Base-by-base conservation (phyloP, 2,329 filamentous ascomycete species). In the Sporothrix humicola region DNA sequence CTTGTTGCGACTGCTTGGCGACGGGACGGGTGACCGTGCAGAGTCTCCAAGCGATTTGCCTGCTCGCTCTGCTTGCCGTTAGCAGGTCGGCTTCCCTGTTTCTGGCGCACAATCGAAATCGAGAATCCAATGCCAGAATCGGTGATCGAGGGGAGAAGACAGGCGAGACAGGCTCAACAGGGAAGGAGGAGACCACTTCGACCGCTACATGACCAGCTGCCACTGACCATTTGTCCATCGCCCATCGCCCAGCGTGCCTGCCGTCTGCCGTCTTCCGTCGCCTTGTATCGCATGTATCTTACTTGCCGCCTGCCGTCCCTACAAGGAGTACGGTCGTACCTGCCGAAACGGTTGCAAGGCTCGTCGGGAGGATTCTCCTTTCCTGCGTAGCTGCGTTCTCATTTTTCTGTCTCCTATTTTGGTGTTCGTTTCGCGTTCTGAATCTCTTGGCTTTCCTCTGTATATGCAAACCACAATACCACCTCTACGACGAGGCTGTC, bases 31-130 rank as follows among this genome's bases (percentile, higher is more conserved):
- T n/a, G 48, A 17, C 48, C 15, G 12, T 52, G 48, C 48, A 26
- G 23, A 26, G 23, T 26, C 23, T 26, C 23, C 3, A n/a, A 52
- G 31, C 31, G 31, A 37, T 37, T 37, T 37, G 31, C 31, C 31
- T 37, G 31, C 31, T 37, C 31, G 31, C 31, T 37, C 31, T 37
- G 31, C 31, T 37, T 37, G 31, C 31, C 31, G 31, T 37, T 37
- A 37, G 31, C 31, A 37, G 31, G 31, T 37, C 31, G 31, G 31
- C 31, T 52, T 52, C 48, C 48, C 48, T 52, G 48, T 56, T 56
- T 56, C 54, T 8, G 20, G 54, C 20, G n/a, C 48, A 56, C 54
- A 20, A 56, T 56, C 54, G 54, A 23, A 56, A 56, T 56, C 54
- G 54, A 26, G 20, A 56, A 26, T 52, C 54, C 54, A 56, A 20